Evolutionary conservation across 306 rosid genomes (phyloP), one percentile per base, ranked within the genome.

Genomic region (Quercus engelmannii): DNA sequence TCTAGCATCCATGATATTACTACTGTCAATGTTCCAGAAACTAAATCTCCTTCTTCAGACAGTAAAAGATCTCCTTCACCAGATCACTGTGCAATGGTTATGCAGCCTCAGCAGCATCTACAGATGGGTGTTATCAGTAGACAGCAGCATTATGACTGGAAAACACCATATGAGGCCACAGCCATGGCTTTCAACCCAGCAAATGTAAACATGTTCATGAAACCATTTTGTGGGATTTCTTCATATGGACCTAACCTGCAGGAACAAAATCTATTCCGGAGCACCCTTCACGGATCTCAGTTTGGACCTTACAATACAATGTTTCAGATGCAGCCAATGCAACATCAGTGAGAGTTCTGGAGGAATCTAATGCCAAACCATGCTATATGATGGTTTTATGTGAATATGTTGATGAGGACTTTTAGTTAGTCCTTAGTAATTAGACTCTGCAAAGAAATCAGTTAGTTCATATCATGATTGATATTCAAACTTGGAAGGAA

Each of bases 1-100:
- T 92, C 97, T 3, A 94, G 98, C 81, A 94, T 94, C 77, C 98
- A 94, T 82, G 98, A 94, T 61, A 94, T 94, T 86, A 94, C 98
- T 18, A 84, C 90, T 71, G 89, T 88, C 78, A 92, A 89, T 85
- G 80, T 88, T 43, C 88, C 83, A 0, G 97, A 91, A 17, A 73
- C 80, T 5, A 84, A 85, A 75, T 71, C 91, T 65, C 83, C 89
- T 23, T 78, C 88, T 4, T 79, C 73, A 4, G 91, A 89, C 10
- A 46, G 55, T 70, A 84, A 70, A 78, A 73, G 30, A 17, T 76
- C 85, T 23, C 79, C 93, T 41, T 81, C 87, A 13, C 80, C 86
- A 1, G 81, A 83, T 76, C 85, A 41, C 71, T 81, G 77, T 9
- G 35, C 78, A 18, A 64, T 72, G 55, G 71, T 57, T 69, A 35